Percentiles rank a stretch among this genome's conserved stretches.
Evolutionary conservation across 169 alveolate species (phyloP).

Genomic region (Plasmodium relictum): DNA sequence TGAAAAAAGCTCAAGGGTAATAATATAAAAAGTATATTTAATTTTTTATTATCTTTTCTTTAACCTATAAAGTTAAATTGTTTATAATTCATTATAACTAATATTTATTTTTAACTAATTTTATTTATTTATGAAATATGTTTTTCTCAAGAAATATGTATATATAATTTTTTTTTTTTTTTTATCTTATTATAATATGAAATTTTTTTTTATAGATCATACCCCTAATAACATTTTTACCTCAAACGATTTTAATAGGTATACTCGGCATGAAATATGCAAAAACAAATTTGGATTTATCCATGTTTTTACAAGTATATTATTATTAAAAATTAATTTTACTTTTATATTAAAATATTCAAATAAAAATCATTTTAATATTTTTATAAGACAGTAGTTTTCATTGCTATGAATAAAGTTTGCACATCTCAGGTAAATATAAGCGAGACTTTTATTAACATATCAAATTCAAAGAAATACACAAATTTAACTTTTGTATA

Average conservation of each 20-base stretch:
- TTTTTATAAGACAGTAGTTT: conserved; percentile 91
- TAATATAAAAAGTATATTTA: not conserved
- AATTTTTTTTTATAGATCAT: conserved; percentile 65
- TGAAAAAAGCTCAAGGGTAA: conserved; percentile 83
- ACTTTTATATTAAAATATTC: not conserved
- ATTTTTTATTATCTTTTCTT: not conserved
- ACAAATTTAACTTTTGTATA: too few relatives aligned
- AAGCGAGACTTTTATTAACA: not conserved
- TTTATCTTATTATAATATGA: not conserved
- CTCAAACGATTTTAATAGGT: conserved; percentile 84
- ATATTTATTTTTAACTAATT: not conserved
- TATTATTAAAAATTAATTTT: not conserved
- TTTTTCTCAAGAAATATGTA: not conserved
- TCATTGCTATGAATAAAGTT: conserved; percentile 97
- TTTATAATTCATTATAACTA: not conserved
- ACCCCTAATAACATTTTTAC: conserved; percentile 84
- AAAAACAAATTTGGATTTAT: conserved; percentile 79
- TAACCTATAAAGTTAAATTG: not conserved
- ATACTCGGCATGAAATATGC: conserved; percentile 83
- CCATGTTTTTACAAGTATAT: conserved; percentile 80
- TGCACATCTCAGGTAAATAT: conserved; percentile 92
- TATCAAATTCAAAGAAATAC: too few relatives aligned
- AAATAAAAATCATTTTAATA: conserved; percentile 71
- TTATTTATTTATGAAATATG: too few relatives aligned
- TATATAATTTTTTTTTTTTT: not conserved